Base-by-base conservation (phyloP, 78 protist species). In the Dictyostelium capitatum region DNA sequence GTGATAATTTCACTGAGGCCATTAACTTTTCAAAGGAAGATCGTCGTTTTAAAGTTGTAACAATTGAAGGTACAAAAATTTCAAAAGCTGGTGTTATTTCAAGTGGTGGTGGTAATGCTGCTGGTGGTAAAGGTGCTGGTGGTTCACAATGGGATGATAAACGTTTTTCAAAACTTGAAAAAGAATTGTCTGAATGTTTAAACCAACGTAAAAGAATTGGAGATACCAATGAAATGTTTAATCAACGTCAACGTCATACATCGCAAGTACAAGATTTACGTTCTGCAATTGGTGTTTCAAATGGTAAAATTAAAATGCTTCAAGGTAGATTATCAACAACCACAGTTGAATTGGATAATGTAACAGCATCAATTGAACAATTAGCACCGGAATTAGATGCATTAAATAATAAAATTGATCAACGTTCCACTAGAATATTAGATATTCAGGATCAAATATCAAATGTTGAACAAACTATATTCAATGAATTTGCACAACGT, bases 11-110 rank as follows among this genome's bases (percentile, higher is more conserved):
- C 25, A 77, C 81, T 1, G 98, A 98, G 43, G 99, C 99, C 0
- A 43, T 98, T 30, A 93, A 95, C 5, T 98, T 85, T 59, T 89
- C 79, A 20, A 89, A 19, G 3, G 32, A 20, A 15, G 41, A 54
- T 2, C 9, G 89, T 10, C 4, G 54, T n/a, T 37, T 37, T 37
- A 69, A 51, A 20, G 95, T 95, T 0, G 98, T 98, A 41, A 96
- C 99, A 11, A 28, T 97, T 14, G 98, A 98, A 8, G 99, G 99
- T 25, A 83, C 97, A 19, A 54, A 95, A 50, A 97, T 99, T 51
- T 73, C 85, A 50, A 98, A 97, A 81, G 30, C 81, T 23, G 99
- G 99, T 59, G 17, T 96, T 47, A 98, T 98, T 91, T 85, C 98
- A 32, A 99, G 99, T 67, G 83, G 83, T 54, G 99, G 99, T 37